phyloP scores from a whole-genome alignment of 2,329 filamentous ascomycete genomes.

The Ascochyta koolunga region DNA sequence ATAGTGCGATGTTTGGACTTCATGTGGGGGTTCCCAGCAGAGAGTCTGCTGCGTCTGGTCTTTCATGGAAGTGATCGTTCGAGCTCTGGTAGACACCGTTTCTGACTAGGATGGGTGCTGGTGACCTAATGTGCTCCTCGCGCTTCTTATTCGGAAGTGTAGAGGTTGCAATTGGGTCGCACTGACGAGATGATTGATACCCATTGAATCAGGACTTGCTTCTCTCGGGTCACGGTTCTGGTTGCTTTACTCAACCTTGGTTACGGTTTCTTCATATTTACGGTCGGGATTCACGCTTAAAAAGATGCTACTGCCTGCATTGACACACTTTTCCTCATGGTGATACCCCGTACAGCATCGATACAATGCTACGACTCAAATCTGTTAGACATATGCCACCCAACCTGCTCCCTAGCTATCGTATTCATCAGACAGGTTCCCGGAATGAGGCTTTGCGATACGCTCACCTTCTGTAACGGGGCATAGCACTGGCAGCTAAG shows the following conservation, averaged over 20 bases:
- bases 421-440: neutral
- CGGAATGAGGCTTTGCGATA: neutral
- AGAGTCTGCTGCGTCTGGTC: conserved; percentile 11
- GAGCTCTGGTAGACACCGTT: conserved; percentile 31
- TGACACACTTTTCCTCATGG: neutral
- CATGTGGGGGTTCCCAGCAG: conserved; percentile 15
- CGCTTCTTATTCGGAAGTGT: conserved; percentile 27
- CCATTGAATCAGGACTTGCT: conserved; percentile 48
- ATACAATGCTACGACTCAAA: neutral
- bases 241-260: conserved; percentile 28
- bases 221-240: conserved; percentile 28
- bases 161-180: conserved; percentile 30
- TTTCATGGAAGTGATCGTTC: conserved; percentile 22
- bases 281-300: conserved; percentile 17
- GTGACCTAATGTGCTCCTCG: conserved; percentile 30
- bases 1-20: conserved; percentile 12
- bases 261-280: conserved; percentile 19
- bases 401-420: no score
- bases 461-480: neutral
- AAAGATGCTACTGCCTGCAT: conserved; percentile 14
- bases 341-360: neutral
- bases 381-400: neutral
- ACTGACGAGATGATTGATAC: conserved; percentile 49
- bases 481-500: neutral
- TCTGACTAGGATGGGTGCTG: conserved; percentile 34